Evolutionary conservation across 2,329 filamentous ascomycete species (phyloP).

Genomic region (Pezicula radicicola): DNA sequence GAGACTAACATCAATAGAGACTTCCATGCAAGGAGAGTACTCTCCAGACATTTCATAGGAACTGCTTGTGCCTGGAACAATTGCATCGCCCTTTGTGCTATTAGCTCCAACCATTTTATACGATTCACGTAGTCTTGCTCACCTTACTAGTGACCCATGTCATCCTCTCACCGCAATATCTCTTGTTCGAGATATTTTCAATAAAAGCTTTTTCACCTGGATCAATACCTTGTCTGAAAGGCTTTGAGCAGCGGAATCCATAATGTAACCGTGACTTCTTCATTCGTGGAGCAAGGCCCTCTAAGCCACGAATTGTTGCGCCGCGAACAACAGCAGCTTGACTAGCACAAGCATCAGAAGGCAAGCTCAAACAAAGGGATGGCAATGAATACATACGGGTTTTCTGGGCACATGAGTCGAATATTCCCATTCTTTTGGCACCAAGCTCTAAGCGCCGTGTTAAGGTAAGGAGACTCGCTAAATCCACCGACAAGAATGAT

Average conservation of each 20-base stretch:
- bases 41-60: too few species aligned
- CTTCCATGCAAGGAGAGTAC: too few species aligned
- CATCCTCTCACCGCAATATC: conserved; percentile 3
- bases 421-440: conserved; percentile 14
- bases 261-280: background rate
- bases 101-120: background rate
- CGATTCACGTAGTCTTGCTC: background rate
- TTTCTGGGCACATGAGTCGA: conserved; percentile 11
- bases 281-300: background rate
- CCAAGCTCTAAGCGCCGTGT: conserved; percentile 14
- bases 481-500: conserved; percentile 16
- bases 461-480: conserved; percentile 15
- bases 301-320: conserved; percentile 5
- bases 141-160: conserved; percentile 12
- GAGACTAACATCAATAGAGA: too few species aligned
- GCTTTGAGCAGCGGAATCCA: background rate
- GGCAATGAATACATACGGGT: conserved; percentile 2
- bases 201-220: background rate
- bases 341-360: conserved; percentile 4
- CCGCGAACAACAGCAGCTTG: conserved; percentile 18
- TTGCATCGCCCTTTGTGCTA: background rate
- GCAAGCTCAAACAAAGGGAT: background rate
- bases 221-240: background rate
- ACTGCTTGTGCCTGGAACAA: too few species aligned
- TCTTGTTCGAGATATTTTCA: background rate